These are phyloP conservation scores for Cetradonia linearis DNA, from an alignment of 495 filamentous ascomycete genomes.

Conservation along the genomic window DNA sequence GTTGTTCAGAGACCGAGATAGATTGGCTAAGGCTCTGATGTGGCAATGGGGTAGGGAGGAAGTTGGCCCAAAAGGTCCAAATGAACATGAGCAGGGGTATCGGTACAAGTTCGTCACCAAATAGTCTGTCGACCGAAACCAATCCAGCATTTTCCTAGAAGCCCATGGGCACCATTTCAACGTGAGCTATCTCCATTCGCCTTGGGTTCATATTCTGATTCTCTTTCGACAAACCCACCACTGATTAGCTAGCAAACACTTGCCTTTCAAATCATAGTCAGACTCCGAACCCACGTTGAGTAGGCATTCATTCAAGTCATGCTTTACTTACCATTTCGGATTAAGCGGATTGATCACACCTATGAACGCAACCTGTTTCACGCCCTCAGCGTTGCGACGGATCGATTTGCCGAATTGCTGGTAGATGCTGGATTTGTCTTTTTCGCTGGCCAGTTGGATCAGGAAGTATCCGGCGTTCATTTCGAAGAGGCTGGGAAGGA, in stretches of 20 bases:
- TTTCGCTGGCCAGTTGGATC: slow-evolving; percentile 33
- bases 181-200: background rate
- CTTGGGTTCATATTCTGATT: background rate
- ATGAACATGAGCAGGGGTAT: slow-evolving; percentile 35
- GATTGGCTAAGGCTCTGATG: slow-evolving; percentile 43
- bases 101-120: slow-evolving; percentile 35
- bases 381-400: slow-evolving; percentile 32
- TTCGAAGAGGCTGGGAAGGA: slow-evolving; percentile 34
- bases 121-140: background rate
- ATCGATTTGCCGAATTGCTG: slow-evolving; percentile 31
- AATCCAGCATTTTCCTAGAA: background rate
- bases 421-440: slow-evolving; percentile 33
- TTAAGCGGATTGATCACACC: slow-evolving; percentile 33
- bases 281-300: background rate
- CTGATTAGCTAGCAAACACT: background rate
- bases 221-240: too few relatives aligned
- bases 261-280: background rate
- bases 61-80: slow-evolving; percentile 24
- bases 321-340: too few relatives aligned
- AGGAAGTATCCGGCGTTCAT: slow-evolving; percentile 40
- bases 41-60: slow-evolving; percentile 44
- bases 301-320: background rate
- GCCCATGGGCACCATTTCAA: background rate
- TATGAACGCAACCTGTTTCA: slow-evolving; percentile 34
- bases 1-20: slow-evolving; percentile 46